Conservation (phyloP, 2,329 filamentous ascomycete genomes). For the Sphaceloma murrayae region DNA sequence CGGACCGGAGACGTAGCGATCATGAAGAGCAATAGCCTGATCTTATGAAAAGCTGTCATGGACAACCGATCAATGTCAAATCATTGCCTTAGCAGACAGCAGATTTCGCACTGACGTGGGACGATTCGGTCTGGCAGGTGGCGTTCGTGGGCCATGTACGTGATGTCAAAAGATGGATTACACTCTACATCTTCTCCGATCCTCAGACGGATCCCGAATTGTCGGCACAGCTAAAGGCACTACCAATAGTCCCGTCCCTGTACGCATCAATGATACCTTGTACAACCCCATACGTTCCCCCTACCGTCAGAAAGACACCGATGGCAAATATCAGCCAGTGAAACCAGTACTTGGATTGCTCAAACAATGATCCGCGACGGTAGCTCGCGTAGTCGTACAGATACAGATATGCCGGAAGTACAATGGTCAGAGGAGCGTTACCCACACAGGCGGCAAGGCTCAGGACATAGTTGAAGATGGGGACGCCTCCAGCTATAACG, state of each 20-base stretch:
- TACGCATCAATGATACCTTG: constrained; percentile 46
- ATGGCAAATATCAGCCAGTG: constrained; percentile 35
- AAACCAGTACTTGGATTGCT: constrained; percentile 32
- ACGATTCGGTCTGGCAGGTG: too few species aligned
- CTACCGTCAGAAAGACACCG: constrained; percentile 39
- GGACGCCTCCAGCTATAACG: constrained; percentile 44
- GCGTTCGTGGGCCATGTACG: too few species aligned
- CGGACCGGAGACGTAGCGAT: too few species aligned
- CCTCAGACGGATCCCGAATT: constrained; percentile 32
- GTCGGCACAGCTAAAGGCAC: constrained; percentile 41
- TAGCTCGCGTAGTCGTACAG: constrained; percentile 37
- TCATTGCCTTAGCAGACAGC: too few species aligned
- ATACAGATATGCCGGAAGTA: constrained; percentile 44
- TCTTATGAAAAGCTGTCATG: too few species aligned
- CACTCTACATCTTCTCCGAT: neutral
- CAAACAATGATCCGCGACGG: neutral
- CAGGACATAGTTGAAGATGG: constrained; percentile 46
- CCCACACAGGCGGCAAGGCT: constrained; percentile 37
- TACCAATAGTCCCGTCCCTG: constrained; percentile 36
- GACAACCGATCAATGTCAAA: too few species aligned
- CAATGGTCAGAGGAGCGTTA: constrained; percentile 43
- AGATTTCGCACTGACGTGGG: too few species aligned
- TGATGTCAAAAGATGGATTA: neutral
- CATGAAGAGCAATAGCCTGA: too few species aligned
- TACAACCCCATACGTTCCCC: constrained; percentile 42